Evolutionary conservation across 306 rosid genomes (phyloP), one percentile per base, ranked within the genome.

Genomic region (Cucumis cinereus): DNA sequence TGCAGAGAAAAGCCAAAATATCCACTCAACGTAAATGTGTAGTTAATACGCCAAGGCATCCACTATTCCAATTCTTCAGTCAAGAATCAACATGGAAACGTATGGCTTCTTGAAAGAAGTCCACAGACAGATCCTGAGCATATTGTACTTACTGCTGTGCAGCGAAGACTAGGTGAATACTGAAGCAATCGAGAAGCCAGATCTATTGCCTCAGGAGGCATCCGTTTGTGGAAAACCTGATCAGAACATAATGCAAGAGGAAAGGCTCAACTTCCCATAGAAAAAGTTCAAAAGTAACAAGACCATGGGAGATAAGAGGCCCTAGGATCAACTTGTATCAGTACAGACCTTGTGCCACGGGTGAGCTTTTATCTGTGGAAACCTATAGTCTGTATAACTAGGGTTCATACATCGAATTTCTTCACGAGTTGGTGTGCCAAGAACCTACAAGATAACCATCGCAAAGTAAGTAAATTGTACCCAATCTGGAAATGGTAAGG

Each of bases 331-430:
- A 62, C 73, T 55, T 77, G 26, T 30, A 36, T 22, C 38, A 43
- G 50, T 58, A 33, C 79, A 81, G 56, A 90, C 98, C 98, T 93
- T 93, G 90, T 93, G 96, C 98, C 97, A 94, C 60, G 98, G 98
- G 79, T 90, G 93, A 8, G 98, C 98, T 85, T 93, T 93, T 50
- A 85, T 91, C 87, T 93, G 98, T 4, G 97, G 98, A 84, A 94
- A 86, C 84, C 92, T 86, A 54, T 91, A 93, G 83, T 91, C 96
- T 3, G 96, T 93, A 81, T 94, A 91, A 81, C 85, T 91, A 61
- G 98, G 98, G 82, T 94, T 94, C 98, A 94, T 94, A 70, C 98
- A 94, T 13, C 98, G 97, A 23, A 94, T 89, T 90, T 94, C 98
- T 86, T 94, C 98, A 19, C 98, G 88, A 14, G 98, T 94, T 73